phyloP scores from a whole-genome alignment of 2,329 filamentous ascomycete genomes.

The Macrophomina tecta region DNA sequence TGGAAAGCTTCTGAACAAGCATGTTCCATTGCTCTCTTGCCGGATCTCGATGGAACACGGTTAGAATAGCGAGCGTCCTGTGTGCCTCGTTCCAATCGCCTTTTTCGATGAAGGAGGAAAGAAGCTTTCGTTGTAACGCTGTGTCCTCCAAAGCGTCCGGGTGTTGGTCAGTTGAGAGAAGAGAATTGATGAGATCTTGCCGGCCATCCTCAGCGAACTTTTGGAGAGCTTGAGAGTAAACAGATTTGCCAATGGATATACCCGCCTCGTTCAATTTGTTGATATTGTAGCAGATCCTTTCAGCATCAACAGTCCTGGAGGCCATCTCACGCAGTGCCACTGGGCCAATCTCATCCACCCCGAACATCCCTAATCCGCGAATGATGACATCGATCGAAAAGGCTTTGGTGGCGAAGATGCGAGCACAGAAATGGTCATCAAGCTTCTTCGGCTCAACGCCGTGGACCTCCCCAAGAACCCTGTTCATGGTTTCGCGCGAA shows the following conservation, averaged over 20 bases:
- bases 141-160: slow-evolving; percentile 66
- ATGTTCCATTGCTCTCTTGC: slow-evolving; percentile 54
- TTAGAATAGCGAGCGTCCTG: slow-evolving; percentile 62
- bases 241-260: slow-evolving; percentile 66
- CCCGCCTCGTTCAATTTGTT: slow-evolving; percentile 65
- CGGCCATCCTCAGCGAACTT: slow-evolving; percentile 67
- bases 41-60: slow-evolving; percentile 47
- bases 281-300: slow-evolving; percentile 65
- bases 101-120: slow-evolving; percentile 58
- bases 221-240: slow-evolving; percentile 70
- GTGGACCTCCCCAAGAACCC: slow-evolving; percentile 41
- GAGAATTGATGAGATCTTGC: slow-evolving; percentile 56
- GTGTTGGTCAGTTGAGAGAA: slow-evolving; percentile 67
- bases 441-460: slow-evolving; percentile 49
- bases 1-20: slow-evolving; percentile 44
- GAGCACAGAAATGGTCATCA: slow-evolving; percentile 73
- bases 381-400: slow-evolving; percentile 76
- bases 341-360: slow-evolving; percentile 74
- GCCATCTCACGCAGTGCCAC: slow-evolving; percentile 79
- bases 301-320: slow-evolving; percentile 63
- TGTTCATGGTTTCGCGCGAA: slow-evolving; percentile 34
- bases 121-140: slow-evolving; percentile 59
- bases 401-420: slow-evolving; percentile 79
- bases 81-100: slow-evolving; percentile 60
- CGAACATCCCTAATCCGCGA: slow-evolving; percentile 71